Conservation (phyloP, 2,329 filamentous ascomycete genomes). For the Tolypocladium inflatum region DNA sequence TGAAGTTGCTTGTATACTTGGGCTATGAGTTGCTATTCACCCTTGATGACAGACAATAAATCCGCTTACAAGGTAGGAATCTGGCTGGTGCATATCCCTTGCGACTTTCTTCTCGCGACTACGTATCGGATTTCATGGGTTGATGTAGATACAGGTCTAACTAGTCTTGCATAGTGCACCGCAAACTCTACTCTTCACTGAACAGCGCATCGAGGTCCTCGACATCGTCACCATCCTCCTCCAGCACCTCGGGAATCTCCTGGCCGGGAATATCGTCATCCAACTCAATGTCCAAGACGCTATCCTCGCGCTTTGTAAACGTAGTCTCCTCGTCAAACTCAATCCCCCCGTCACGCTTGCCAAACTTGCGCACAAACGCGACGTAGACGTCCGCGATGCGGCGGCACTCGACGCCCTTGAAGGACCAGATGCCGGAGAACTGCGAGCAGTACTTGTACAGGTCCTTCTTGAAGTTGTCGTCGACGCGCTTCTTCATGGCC, state of each 20-base stretch:
- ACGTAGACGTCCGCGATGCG: constrained; percentile 12
- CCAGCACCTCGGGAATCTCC: background rate
- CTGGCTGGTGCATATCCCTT: too few species aligned
- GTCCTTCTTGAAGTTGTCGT: constrained; percentile 29
- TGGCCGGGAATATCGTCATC: constrained; percentile 1
- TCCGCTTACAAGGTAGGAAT: background rate
- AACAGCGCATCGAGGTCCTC: background rate
- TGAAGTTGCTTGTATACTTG: background rate
- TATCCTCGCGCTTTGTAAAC: background rate
- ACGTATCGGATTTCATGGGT: too few species aligned
- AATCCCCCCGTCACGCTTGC: constrained; percentile 4
- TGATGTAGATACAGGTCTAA: background rate
- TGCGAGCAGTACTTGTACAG: constrained; percentile 12
- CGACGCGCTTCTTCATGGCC: constrained; percentile 23
- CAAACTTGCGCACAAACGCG: constrained; percentile 9
- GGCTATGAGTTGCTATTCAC: background rate
- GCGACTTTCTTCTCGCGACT: too few species aligned
- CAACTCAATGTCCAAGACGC: background rate
- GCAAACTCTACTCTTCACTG: background rate
- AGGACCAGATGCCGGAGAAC: constrained; percentile 2
- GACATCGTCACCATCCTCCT: background rate
- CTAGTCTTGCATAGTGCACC: background rate
- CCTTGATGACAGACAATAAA: background rate
- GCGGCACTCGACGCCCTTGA: constrained; percentile 6
- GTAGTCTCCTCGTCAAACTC: background rate